phyloP scores from a whole-genome alignment of 2,329 filamentous ascomycete genomes.

The Alternaria arbusti region DNA sequence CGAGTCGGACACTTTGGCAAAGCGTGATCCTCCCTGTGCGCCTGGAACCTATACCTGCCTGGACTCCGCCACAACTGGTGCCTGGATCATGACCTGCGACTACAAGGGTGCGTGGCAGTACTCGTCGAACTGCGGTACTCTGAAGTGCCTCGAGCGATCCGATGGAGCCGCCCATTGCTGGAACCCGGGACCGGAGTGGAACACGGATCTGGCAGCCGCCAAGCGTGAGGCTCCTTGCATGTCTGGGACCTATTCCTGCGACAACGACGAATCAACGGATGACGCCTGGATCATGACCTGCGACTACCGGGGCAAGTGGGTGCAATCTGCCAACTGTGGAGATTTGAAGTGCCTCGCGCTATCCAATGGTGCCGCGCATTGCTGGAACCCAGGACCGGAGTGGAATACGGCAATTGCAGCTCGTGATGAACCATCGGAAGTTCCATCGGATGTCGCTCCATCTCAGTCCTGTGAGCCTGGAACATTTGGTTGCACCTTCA shows the following conservation, averaged over 20 bases:
- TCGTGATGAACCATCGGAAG: not conserved
- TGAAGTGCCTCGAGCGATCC: not conserved
- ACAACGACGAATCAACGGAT: not conserved
- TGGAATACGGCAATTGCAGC: not conserved
- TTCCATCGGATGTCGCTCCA: not conserved
- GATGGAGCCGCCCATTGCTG: not conserved
- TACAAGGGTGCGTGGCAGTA: not conserved
- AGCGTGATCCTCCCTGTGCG: not conserved
- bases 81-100: slow-evolving; percentile 2
- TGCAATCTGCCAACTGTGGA: not conserved
- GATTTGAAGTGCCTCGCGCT: not conserved
- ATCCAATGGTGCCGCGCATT: not conserved
- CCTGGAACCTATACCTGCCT: slow-evolving; percentile 1
- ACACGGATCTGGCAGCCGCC: not conserved
- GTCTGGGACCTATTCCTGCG: not conserved
- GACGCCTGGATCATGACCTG: slow-evolving; percentile 1
- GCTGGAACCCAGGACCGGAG: not conserved
- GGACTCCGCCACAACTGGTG: not conserved
- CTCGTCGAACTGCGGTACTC: not conserved
- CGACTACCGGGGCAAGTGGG: not conserved
- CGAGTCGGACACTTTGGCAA: not conserved
- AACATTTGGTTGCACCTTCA: not conserved
- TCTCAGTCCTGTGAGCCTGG: not conserved
- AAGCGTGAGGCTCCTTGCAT: not conserved
- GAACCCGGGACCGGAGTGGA: not conserved